Evolutionary conservation across 1,284 basidiomycete genomes (phyloP).

Genomic region (Ceratobasidium sp.): DNA sequence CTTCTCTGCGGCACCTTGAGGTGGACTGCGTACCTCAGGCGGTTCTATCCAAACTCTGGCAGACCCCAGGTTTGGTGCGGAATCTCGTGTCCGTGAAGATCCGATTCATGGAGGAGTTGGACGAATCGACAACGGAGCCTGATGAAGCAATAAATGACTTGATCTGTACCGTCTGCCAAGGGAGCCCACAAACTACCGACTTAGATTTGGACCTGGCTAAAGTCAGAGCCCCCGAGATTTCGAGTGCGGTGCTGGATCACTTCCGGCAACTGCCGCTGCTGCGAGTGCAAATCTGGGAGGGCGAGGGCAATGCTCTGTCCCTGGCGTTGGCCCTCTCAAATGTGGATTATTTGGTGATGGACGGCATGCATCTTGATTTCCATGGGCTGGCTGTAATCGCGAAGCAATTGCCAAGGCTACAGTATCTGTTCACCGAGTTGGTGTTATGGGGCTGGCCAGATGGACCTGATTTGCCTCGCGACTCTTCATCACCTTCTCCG

Average conservation of each 20-base stretch:
- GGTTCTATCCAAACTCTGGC: not conserved
- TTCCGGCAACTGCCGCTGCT: not conserved
- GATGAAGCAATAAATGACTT: not conserved
- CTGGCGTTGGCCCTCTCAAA: not conserved
- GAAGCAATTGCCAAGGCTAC: not conserved
- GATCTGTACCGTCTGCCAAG: not conserved
- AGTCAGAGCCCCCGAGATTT: not conserved
- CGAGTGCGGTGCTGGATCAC: not conserved
- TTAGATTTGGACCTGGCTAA: not conserved
- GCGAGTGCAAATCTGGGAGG: not conserved
- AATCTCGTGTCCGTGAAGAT: not conserved
- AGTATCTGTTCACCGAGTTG: not conserved
- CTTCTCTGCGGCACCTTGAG: not conserved
- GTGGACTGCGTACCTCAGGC: not conserved
- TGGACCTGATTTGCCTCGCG: not conserved
- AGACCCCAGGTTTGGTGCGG: not conserved
- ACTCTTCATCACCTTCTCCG: not conserved
- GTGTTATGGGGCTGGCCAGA: not conserved
- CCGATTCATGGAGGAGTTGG: not conserved
- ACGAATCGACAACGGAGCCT: not conserved
- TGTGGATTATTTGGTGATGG: slow-evolving; percentile 14
- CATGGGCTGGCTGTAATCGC: not conserved
- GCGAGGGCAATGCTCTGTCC: too few relatives aligned
- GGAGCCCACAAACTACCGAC: not conserved
- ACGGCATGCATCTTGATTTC: not conserved